A percentile compares a stretch with the other conserved stretches of the same genome.
Conservation (phyloP, 1,284 basidiomycete genomes). For the Puccinia triticina region DNA sequence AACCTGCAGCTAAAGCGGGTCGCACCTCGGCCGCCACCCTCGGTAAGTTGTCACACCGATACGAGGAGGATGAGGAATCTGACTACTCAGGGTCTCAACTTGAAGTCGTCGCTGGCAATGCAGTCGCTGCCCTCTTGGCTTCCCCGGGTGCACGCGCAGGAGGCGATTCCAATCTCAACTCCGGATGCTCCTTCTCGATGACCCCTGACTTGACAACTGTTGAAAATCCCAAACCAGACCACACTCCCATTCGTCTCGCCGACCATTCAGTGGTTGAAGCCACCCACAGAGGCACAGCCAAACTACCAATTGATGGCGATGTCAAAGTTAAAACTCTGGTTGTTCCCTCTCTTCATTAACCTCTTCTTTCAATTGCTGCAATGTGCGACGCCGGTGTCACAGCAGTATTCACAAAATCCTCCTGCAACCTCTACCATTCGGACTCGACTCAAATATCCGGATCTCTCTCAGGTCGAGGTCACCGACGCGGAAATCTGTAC, state of each 20-base stretch:
- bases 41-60: not conserved
- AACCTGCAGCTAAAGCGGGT: not conserved
- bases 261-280: not conserved
- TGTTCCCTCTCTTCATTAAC: not conserved
- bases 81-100: not conserved
- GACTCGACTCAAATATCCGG: not conserved
- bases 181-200: not conserved
- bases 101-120: not conserved
- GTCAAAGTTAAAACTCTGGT: not conserved
- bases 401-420: too few species aligned
- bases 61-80: not conserved
- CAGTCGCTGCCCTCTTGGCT: not conserved
- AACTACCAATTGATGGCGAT: not conserved
- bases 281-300: not conserved
- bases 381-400: too few species aligned
- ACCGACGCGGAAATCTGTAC: not conserved
- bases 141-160: not conserved
- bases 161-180: conserved; percentile 10
- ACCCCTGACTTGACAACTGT: not conserved
- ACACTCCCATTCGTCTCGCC: not conserved
- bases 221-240: not conserved
- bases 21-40: not conserved
- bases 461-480: not conserved
- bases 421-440: too few species aligned
- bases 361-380: too few species aligned